Base-by-base conservation (phyloP, 495 filamentous ascomycete genomes). In the Tuber microsphaerosporum region DNA sequence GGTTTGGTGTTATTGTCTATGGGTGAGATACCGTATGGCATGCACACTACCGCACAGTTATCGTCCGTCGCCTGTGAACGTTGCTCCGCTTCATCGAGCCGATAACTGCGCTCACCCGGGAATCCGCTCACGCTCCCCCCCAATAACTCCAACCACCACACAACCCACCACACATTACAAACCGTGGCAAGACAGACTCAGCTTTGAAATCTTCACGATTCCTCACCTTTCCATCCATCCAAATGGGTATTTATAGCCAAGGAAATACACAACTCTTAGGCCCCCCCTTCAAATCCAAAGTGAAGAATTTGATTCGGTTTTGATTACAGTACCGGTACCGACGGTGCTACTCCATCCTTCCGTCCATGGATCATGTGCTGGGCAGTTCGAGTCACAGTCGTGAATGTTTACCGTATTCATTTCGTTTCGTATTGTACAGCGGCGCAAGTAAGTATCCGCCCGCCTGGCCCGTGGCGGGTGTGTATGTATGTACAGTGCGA, bases 401-500 rank as follows among this genome's bases (percentile, higher is more conserved):
- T 56, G 48, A 56, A 56, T n/a, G 48, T 56, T 56, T 56, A n/a
- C 48, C 48, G 22, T 26, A n/a, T 56, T n/a, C 48, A 56, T 56
- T 56, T 56, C 2, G 48, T 56, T 56, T 56, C 48, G 48, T n/a
- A 56, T 56, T n/a, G 48, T n/a, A 56, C 48, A 8, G 22, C 48
- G 8, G 22, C 9, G 22, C 48, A n/a, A n/a, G 48, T 20, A n/a
- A n/a, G 48, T 56, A 56, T n/a, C 48, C 48, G 48, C 48, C 48
- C 48, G 22, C 48, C 39, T 3, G 39, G 1, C 39, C 22, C 48
- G 48, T 56, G 22, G 48, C 48, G 48, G 8, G 48, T 56, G 48
- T 56, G 48, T 56, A n/a, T 56, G 48, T 56, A 56, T n/a, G n/a
- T n/a, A n/a, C n/a, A n/a, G n/a, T n/a, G n/a, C 48, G 46, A 51